These are phyloP conservation scores for Volvox carteri DNA, from an alignment of 163 green algal genomes.

Conservation along the genomic window DNA sequence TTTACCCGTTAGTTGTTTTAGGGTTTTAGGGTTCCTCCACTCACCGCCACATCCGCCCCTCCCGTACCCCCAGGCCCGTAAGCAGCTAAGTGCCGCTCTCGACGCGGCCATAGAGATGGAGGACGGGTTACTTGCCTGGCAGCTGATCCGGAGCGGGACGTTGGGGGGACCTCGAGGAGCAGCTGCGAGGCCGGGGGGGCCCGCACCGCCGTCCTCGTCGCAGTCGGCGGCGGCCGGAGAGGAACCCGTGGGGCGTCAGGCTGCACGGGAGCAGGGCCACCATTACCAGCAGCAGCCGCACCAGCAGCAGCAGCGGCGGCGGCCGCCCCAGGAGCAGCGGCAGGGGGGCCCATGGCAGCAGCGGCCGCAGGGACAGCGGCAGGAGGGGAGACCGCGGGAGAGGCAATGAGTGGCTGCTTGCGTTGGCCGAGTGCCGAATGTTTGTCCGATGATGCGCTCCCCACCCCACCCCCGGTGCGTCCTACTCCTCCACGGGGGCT, in stretches of 20 bases:
- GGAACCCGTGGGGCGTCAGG: neutral
- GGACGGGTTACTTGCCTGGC: constrained; percentile 34
- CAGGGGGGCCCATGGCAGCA: neutral
- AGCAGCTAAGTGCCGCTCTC: neutral
- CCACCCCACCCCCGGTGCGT: no score
- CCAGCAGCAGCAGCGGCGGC: neutral
- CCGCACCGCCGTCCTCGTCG: neutral
- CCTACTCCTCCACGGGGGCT: no score
- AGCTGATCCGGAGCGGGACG: constrained; percentile 29
- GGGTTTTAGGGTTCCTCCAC: no score
- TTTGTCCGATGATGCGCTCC: no score
- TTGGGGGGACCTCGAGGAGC: neutral
- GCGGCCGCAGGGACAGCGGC: neutral
- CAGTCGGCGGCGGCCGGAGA: neutral
- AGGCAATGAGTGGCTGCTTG: no score
- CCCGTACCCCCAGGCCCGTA: neutral
- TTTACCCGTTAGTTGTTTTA: no score
- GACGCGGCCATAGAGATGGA: neutral
- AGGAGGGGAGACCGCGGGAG: neutral
- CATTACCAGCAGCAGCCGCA: neutral
- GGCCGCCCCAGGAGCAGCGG: neutral
- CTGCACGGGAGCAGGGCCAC: neutral
- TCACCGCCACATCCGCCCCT: no score
- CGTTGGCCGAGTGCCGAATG: no score
- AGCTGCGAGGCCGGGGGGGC: neutral